These are phyloP conservation scores for Ophiocordyceps robertsii DNA, from an alignment of 2,329 filamentous ascomycete species.

Conservation along the genomic window DNA sequence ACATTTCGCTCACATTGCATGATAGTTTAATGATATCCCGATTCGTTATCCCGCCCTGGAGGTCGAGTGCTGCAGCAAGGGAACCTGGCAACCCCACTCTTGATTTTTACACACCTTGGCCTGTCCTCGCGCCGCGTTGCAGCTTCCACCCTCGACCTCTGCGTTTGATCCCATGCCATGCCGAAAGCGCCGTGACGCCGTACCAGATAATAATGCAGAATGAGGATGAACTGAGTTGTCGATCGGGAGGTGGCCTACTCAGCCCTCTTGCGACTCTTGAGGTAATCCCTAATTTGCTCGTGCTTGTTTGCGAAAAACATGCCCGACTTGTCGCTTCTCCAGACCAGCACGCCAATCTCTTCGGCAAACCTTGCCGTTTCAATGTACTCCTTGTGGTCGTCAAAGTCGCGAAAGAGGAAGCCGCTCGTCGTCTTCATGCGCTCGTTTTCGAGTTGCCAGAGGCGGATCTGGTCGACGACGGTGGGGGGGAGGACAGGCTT, in stretches of 20 bases:
- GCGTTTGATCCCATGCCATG: not conserved
- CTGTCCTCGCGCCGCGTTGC: too few species aligned
- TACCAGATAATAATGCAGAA: not conserved
- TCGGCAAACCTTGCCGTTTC: conserved; percentile 67
- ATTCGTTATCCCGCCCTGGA: too few species aligned
- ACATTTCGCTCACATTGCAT: not conserved
- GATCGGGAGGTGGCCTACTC: conserved; percentile 15
- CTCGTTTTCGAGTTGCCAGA: conserved; percentile 97
- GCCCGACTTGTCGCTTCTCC: conserved; percentile 66
- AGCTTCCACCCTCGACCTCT: too few species aligned
- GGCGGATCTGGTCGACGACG: conserved; percentile 89
- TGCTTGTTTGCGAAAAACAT: conserved; percentile 88
- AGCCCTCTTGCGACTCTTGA: conserved; percentile 50
- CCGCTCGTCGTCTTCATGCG: conserved; percentile 75
- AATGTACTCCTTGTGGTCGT: conserved; percentile 54
- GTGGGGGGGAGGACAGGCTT: conserved; percentile 79
- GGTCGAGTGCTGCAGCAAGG: too few species aligned
- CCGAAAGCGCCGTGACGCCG: conserved; percentile 4
- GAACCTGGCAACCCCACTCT: too few species aligned
- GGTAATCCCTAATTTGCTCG: conserved; percentile 75
- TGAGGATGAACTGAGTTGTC: not conserved
- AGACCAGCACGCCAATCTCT: conserved; percentile 79
- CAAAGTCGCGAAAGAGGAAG: conserved; percentile 84
- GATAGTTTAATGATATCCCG: too few species aligned
- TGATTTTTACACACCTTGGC: too few species aligned